Evolutionary conservation across 208 protist species (phyloP), one percentile per base, ranked within the genome.

Genomic region (Hexamita inflata): DNA sequence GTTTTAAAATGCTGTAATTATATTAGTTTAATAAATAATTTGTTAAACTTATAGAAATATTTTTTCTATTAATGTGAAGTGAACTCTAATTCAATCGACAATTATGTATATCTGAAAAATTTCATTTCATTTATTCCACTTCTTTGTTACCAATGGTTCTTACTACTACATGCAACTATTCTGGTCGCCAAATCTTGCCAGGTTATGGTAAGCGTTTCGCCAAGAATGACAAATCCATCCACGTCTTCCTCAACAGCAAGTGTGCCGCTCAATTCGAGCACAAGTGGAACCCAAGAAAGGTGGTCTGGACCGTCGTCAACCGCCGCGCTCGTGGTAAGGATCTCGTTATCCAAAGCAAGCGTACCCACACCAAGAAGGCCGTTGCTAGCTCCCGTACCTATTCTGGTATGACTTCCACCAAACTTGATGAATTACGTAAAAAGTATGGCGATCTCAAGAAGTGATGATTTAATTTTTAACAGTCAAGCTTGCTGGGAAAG

Each of bases 281-380:
- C 32, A 65, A 65, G 28, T 77, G 74, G 74, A 68, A 65, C 30
- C 74, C 74, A 28, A 57, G 74, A 53, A 77, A 67, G 59, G 26
- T 66, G 7, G 19, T 57, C 4, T 77, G 74, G 74, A 77, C 74
- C 45, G 0, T 58, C 67, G 74, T 35, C 24, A 67, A 35, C 35
- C 74, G 74, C 39, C 24, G 58, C 1, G 57, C n/a, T 40, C 74
- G 38, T n/a, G 53, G 53, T 7, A 77, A 77, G 74, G 74, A 77
- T 9, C 11, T 66, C 13, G 38, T 61, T 30, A 28, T 77, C 1
- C 2, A 59, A 30, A n/a, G 19, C 26, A 19, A 15, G 1, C 28
- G 32, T 19, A 11, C 24, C 39, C 0, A 58, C 9, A 59, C 13
- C 2, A 29, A 15, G 4, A 77, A 67, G 74, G 58, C 39, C 30